A percentile compares a stretch with the other conserved stretches of the same genome.
These are phyloP conservation scores for Boechera retrofracta DNA, from an alignment of 345 rosid species.

Conservation along the genomic window DNA sequence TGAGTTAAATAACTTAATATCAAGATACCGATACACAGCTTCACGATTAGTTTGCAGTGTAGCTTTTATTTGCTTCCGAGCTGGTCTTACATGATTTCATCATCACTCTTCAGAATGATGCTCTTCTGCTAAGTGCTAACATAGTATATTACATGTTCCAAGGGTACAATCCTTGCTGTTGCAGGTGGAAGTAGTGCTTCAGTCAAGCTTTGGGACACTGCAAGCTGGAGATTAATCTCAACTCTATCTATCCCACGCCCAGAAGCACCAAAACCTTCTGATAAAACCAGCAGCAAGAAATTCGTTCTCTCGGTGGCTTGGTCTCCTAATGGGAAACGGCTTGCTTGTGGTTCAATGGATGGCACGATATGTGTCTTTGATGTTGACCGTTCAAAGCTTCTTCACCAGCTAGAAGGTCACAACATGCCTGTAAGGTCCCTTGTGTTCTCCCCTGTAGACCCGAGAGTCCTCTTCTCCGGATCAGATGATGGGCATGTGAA, in stretches of 20 bases:
- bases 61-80: slow-evolving; percentile 4
- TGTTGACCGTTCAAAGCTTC: slow-evolving; percentile 76
- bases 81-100: not conserved
- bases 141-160: slow-evolving; percentile 14
- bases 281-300: slow-evolving; percentile 86
- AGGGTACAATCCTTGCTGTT: slow-evolving; percentile 96
- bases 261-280: slow-evolving; percentile 78
- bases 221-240: slow-evolving; percentile 78
- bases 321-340: slow-evolving; percentile 84
- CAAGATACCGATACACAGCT: too few species aligned
- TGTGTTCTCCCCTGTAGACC: slow-evolving; percentile 77
- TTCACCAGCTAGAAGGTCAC: slow-evolving; percentile 92
- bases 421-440: slow-evolving; percentile 92
- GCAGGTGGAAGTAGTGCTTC: slow-evolving; percentile 99
- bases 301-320: slow-evolving; percentile 90
- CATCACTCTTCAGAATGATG: not conserved
- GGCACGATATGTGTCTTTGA: slow-evolving; percentile 89
- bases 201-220: slow-evolving; percentile 94
- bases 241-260: slow-evolving; percentile 83
- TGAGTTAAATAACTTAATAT: too few species aligned
- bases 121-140: slow-evolving; percentile 24
- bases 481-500: slow-evolving; percentile 92
- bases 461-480: slow-evolving; percentile 76
- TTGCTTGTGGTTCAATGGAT: slow-evolving; percentile 96
- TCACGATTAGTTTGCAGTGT: not conserved